phyloP scores from a whole-genome alignment of 2,329 filamentous ascomycete genomes.

The Colletotrichum karsti region DNA sequence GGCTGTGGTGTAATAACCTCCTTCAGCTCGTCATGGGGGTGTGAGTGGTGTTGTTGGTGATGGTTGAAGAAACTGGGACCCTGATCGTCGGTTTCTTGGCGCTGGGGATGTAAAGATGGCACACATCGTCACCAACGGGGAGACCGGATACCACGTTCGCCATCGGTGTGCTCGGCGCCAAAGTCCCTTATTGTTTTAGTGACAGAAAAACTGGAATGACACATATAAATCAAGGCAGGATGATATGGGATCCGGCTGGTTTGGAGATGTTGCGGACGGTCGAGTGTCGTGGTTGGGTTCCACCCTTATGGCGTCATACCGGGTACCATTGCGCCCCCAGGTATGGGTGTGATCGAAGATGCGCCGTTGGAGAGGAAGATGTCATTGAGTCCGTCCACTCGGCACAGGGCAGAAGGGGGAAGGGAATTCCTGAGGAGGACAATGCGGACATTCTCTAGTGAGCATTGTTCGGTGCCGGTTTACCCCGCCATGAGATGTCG shows the following conservation, averaged over 20 bases:
- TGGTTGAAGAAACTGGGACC: background rate
- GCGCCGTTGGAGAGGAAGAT: background rate
- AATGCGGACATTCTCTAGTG: background rate
- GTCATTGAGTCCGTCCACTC: background rate
- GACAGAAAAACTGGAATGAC: background rate
- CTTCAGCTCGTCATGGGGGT: background rate
- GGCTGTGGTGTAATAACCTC: background rate
- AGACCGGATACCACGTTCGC: background rate
- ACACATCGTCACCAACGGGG: background rate
- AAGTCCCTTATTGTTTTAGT: no score
- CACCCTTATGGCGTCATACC: constrained; percentile 26
- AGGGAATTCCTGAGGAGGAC: background rate
- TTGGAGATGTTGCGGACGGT: background rate
- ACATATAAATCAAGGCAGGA: background rate
- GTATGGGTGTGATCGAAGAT: no score
- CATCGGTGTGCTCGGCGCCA: background rate
- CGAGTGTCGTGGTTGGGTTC: background rate
- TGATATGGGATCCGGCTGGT: background rate
- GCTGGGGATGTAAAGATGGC: background rate
- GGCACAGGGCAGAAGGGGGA: background rate
- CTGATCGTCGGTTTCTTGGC: background rate
- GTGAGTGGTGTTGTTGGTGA: background rate
- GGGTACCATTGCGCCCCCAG: constrained; percentile 13
- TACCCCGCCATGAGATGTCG: constrained; percentile 1
- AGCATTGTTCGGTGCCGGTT: background rate